Conservation (phyloP, 164 flowering plant species). For the Nymphaea thermarum region DNA sequence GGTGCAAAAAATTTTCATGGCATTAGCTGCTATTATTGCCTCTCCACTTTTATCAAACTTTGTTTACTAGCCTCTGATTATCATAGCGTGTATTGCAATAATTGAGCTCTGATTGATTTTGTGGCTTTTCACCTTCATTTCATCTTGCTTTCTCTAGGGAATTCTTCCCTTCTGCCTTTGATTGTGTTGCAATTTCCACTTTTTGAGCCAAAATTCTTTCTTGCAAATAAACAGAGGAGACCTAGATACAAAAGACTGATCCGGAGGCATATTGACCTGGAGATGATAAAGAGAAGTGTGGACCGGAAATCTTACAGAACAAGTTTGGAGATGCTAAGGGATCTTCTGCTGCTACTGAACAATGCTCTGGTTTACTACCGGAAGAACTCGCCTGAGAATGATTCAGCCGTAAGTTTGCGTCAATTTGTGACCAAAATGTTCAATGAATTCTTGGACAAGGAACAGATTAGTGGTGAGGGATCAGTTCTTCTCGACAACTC, state of each 20-base stretch:
- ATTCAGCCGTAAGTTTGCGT: conserved; percentile 41
- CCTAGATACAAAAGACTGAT: conserved; percentile 58
- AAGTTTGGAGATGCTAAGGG: conserved; percentile 45
- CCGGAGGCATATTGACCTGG: conserved; percentile 60
- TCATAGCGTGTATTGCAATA: no score
- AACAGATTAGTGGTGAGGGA: background rate
- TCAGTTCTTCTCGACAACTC: background rate
- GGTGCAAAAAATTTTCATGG: no score
- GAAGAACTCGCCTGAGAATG: conserved; percentile 46
- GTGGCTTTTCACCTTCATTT: no score
- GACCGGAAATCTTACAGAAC: conserved; percentile 23
- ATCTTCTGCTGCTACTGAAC: conserved; percentile 62
- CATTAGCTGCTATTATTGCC: no score
- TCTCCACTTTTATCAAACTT: no score
- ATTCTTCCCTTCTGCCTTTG: no score
- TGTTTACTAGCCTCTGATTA: no score
- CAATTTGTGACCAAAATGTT: conserved; percentile 21
- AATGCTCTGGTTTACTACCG: conserved; percentile 69
- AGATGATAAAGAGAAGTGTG: conserved; percentile 47
- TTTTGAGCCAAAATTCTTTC: no score
- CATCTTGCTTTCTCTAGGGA: no score
- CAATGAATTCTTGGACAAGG: conserved; percentile 6
- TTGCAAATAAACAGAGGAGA: conserved; percentile 39
- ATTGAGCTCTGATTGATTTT: no score
- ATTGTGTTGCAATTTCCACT: no score